Percentiles rank a stretch among this genome's conserved stretches.
Conservation (phyloP, 148 eudicot genomes). For the Rheum nobile region DNA sequence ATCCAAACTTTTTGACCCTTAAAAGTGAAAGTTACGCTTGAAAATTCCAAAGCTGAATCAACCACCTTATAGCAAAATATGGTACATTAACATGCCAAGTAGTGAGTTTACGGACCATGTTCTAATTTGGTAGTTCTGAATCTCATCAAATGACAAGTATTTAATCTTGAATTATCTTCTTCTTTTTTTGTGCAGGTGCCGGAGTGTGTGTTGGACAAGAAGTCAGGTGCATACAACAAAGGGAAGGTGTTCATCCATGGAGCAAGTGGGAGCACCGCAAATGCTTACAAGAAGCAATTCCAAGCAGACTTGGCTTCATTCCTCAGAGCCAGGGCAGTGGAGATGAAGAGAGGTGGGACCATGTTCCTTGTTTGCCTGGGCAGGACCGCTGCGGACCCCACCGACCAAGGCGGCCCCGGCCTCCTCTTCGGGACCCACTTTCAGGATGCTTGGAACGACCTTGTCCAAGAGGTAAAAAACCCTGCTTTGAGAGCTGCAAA, state of each 20-base stretch:
- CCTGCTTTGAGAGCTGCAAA: background rate
- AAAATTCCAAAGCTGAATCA: background rate
- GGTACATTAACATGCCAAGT: no score
- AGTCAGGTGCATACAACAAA: slow-evolving; percentile 66
- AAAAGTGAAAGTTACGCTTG: background rate
- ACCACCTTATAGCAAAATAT: background rate
- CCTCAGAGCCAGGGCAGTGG: slow-evolving; percentile 46
- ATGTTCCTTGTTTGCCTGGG: slow-evolving; percentile 88
- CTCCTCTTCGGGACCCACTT: slow-evolving; percentile 91
- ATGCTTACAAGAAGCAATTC: slow-evolving; percentile 61
- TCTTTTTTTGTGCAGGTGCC: slow-evolving; percentile 40
- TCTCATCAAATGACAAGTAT: background rate
- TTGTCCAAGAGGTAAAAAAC: slow-evolving; percentile 65
- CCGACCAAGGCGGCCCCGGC: slow-evolving; percentile 95
- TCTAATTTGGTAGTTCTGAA: background rate
- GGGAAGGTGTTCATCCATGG: slow-evolving; percentile 82
- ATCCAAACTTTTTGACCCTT: background rate
- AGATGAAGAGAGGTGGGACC: slow-evolving; percentile 78
- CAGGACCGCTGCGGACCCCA: slow-evolving; percentile 66
- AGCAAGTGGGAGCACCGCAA: slow-evolving; percentile 50
- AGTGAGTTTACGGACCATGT: no score
- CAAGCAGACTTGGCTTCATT: slow-evolving; percentile 51
- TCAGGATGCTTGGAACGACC: slow-evolving; percentile 98
- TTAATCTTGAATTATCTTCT: background rate
- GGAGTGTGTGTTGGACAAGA: slow-evolving; percentile 56